Base-by-base conservation (phyloP, 768 basidiomycete genomes). In the Hemileccinum impolitum region DNA sequence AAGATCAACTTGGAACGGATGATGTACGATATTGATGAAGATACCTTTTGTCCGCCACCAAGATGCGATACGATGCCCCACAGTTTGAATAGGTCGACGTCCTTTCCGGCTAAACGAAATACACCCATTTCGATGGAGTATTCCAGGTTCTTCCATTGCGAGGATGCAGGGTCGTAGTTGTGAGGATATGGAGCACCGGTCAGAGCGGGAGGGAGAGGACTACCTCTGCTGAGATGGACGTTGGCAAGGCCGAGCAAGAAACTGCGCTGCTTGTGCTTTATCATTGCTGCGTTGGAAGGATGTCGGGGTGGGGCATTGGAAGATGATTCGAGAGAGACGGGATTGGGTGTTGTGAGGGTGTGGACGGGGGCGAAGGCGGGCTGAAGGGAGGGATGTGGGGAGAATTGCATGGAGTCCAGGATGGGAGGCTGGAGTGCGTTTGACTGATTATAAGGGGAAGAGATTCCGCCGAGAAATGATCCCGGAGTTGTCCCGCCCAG, bases 141-240 rank as follows among this genome's bases (percentile, higher is more conserved):
- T 51, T 90, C 87, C 51, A 92, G 69, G 45, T 70, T 68, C 60
- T 81, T 80, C 83, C 85, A 91, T 18, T 70, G 75, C 1, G 88
- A 82, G 37, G 70, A 75, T 39, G 63, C 65, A 23, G 79, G 82
- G 64, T 92, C 88, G 55, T 81, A 91, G 44, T 70, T 72, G 4
- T 77, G 71, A 12, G 75, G 74, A 43, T 75, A 74, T 15, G 76
- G 72, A 41, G 81, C 59, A 39, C 86, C 84, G 10, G 85, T 89
- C 52, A 91, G 72, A 15, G 76, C 65, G n/a, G 87, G 86, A 3
- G 90, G 90, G 3, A 92, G 73, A 43, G 89, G 88, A n/a, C 67
- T 75, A 31, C 75, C 74, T 39, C 78, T 77, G 51, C 72, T 72
- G 43, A 69, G 60, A 76, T 87, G 85, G 47, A 85, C 58, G 42